Conservation (phyloP, 1,284 basidiomycete species). For the Leccinum fuscescens region DNA sequence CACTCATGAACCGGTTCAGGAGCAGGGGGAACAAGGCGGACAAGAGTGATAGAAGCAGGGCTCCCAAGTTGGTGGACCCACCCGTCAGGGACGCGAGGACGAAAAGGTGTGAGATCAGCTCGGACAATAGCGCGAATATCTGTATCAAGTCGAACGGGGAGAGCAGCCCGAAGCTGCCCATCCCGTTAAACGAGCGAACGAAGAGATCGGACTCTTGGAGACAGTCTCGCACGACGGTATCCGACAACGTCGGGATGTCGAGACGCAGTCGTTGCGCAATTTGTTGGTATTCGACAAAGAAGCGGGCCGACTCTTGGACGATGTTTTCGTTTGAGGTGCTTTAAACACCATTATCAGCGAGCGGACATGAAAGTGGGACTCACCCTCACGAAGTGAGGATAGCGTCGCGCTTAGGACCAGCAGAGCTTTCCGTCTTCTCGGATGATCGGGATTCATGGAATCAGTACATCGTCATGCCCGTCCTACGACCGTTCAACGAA, state of each 20-base stretch:
- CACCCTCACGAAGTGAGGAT: no score
- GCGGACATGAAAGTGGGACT: constrained; percentile 12
- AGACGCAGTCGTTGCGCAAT: constrained; percentile 72
- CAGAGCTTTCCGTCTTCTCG: no score
- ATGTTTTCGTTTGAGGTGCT: constrained; percentile 68
- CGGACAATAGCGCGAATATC: constrained; percentile 65
- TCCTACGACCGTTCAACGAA: no score
- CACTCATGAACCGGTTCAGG: constrained; percentile 46
- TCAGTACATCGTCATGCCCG: no score
- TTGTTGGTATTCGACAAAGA: constrained; percentile 72
- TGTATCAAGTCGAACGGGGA: constrained; percentile 77
- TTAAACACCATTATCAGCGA: constrained; percentile 16
- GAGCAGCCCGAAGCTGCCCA: constrained; percentile 65
- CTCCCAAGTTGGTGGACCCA: constrained; percentile 51
- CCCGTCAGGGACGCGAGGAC: constrained; percentile 68
- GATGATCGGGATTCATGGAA: no score
- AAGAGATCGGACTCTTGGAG: constrained; percentile 82
- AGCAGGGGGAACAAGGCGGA: constrained; percentile 56
- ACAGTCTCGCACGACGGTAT: constrained; percentile 68
- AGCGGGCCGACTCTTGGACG: constrained; percentile 67
- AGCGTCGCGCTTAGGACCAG: no score
- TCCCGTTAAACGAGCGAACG: constrained; percentile 68
- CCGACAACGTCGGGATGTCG: constrained; percentile 73
- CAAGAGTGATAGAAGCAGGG: constrained; percentile 58
- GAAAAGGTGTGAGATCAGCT: constrained; percentile 66